Base-by-base conservation (phyloP, 176 grass and related monocot genomes). In the Eragrostis nindensis region DNA sequence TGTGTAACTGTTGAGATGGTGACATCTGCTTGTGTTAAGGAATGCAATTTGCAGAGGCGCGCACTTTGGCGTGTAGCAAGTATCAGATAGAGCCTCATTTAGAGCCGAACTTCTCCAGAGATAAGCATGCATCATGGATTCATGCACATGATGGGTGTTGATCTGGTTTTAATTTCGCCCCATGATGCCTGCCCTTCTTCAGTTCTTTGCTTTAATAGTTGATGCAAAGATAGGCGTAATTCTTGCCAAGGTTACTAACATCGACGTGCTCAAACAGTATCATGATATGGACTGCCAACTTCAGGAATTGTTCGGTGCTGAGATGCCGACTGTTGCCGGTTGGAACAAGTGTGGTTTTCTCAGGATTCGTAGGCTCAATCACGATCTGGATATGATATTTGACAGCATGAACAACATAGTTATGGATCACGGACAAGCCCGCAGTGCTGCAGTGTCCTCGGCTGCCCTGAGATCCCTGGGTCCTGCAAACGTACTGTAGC, bases 281-380 rank as follows among this genome's bases (percentile, higher is more conserved):
- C 57, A 73, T 45, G 57, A 43, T 85, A 53, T 40, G 36, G 26
- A 16, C 46, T 36, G 19, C 43, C 66, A 62, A 49, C 43, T 52
- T 71, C 14, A 41, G 32, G 3, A 64, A 32, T 18, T 54, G 17
- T 75, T 36, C 16, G 30, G 3, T 71, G 38, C 72, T 36, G 32
- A 81, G 66, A 21, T 54, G 56, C 59, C 77, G 44, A 36, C 22
- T 29, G 59, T 6, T 68, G 69, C 25, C 11, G 39, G 41, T 55
- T 71, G 64, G 64, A 77, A 83, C 14, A 36, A 49, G 38, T 70
- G 72, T 73, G 24, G 60, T 48, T 83, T 78, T 73, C 16, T 16
- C 56, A 13, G 66, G 59, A 78, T 83, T 83, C 36, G 46, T 46
- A 56, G 6, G 45, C 13, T 56, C 45, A 15, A 21, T 79, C 65